Conservation (phyloP, 495 filamentous ascomycete species). For the Aspergillus carlsbadensis region DNA sequence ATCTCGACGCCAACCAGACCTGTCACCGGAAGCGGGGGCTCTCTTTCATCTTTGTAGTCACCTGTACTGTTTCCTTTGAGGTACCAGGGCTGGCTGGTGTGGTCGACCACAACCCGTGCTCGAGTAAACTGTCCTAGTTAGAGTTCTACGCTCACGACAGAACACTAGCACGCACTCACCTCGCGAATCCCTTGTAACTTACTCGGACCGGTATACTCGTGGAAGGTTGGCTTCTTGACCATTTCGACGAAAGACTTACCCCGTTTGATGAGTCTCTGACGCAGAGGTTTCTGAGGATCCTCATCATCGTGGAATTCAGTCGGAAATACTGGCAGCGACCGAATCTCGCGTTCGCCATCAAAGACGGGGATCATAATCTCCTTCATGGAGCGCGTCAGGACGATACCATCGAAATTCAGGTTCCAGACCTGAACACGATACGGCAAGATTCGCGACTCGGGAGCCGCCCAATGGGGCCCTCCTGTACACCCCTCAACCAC, state of each 20-base stretch:
- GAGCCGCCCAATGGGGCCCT: not conserved
- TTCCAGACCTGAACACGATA: not conserved
- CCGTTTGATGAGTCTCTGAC: not conserved
- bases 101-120: not conserved
- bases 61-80: not conserved
- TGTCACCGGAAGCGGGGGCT: no score
- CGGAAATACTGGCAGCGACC: not conserved
- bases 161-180: no score
- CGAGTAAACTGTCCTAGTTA: not conserved
- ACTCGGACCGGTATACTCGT: no score
- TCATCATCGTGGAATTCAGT: not conserved
- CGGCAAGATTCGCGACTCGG: not conserved
- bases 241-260: not conserved
- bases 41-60: no score
- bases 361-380: not conserved
- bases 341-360: not conserved
- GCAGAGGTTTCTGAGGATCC: not conserved
- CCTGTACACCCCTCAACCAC: not conserved
- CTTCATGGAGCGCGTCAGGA: not conserved
- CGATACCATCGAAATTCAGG: not conserved
- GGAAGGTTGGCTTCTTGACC: not conserved
- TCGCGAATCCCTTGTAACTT: no score
- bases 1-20: no score
- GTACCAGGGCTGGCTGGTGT: not conserved
- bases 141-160: no score